Evolutionary conservation across 176 grass and related monocot species (phyloP), one percentile per base, ranked within the genome.

Genomic region (Zoysia japonica): DNA sequence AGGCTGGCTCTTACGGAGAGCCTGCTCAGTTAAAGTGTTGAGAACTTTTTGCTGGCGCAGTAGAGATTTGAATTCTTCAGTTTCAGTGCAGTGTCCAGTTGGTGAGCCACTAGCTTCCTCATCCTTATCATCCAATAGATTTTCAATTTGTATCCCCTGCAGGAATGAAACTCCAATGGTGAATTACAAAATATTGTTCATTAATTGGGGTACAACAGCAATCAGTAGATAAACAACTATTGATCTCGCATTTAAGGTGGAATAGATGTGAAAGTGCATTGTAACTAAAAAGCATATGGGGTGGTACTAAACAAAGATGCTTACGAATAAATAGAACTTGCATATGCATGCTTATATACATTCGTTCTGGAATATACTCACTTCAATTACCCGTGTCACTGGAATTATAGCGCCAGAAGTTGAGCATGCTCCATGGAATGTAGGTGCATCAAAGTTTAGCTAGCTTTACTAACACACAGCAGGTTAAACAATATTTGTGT

Each of bases 1-100:
- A 82, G 96, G 96, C 37, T 93, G 96, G 73, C 86, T 91, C 84
- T 95, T 99, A 37, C 89, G 82, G 54, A 99, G 90, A 83, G 96
- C 96, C 78, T 99, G 93, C 48, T 93, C 92, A 43, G 96, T 99
- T 82, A 95, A 87, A 80, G 80, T 89, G 51, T 85, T 70, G 8
- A 95, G 65, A 57, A 93, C 56, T 86, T 91, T 99, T 67, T 93
- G 92, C 42, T 89, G 88, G 54, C 85, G 87, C 9, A 89, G 15
- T 45, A 93, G 71, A 79, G 66, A 54, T 74, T 76, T 93, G 50
- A 89, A 83, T 89, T 98, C 96, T 75, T 93, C 92, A 56, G 64
- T 74, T 83, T 99, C 88, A 41, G 64, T 48, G 47, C 84, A 84
- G 44, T 80, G 80, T 51, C 72, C 84, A 8, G 61, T 65, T 67